Evolutionary conservation across 805 yeast genomes (phyloP).

Genomic region (Spathaspora sp.): DNA sequence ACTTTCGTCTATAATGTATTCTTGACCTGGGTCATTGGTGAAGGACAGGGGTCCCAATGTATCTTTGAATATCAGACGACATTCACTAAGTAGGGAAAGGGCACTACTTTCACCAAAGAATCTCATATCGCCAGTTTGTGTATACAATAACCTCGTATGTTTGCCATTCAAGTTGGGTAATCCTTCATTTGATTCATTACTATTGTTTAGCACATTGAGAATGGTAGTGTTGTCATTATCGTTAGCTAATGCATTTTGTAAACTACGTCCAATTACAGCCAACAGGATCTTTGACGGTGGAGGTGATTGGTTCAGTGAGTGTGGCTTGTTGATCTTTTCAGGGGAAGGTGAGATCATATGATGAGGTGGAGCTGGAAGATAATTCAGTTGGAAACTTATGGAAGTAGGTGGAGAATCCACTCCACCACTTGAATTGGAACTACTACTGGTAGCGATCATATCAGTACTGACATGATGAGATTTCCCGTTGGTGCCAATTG

Average conservation of each 20-base stretch:
- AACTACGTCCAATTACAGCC: constrained; percentile 1
- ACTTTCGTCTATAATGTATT: constrained; percentile 32
- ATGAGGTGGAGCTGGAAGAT: background rate
- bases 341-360: background rate
- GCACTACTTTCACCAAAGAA: constrained; percentile 42
- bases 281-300: background rate
- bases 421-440: background rate
- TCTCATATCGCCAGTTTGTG: constrained; percentile 29
- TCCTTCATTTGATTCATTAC: constrained; percentile 8
- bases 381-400: background rate
- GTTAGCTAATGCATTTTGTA: constrained; percentile 3
- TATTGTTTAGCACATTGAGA: background rate
- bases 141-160: constrained; percentile 26
- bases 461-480: background rate
- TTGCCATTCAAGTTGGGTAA: constrained; percentile 13
- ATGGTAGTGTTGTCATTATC: constrained; percentile 1
- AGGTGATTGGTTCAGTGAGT: background rate
- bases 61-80: constrained; percentile 31
- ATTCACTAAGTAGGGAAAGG: constrained; percentile 35
- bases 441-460: background rate
- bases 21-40: constrained; percentile 32
- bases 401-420: background rate
- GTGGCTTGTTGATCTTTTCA: background rate
- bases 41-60: constrained; percentile 30
- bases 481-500: background rate